Conservation (phyloP, 495 filamentous ascomycete genomes). For the Lentithecium fluviatile region DNA sequence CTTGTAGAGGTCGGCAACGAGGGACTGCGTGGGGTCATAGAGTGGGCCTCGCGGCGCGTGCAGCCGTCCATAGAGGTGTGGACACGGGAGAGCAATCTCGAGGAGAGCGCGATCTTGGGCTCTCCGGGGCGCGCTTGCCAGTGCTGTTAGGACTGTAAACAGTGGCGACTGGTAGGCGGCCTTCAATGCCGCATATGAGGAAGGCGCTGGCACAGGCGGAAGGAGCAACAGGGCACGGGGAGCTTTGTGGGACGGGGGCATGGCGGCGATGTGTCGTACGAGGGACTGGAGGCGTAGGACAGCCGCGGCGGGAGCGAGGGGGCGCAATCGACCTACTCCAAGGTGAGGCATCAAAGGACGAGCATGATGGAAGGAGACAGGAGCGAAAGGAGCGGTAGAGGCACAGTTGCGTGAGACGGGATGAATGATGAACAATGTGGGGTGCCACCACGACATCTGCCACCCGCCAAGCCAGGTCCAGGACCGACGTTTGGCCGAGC, state of each 20-base stretch:
- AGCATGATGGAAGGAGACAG: not conserved
- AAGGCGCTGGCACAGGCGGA: slow-evolving; percentile 54
- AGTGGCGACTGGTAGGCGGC: slow-evolving; percentile 60
- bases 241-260: slow-evolving; percentile 17
- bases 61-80: slow-evolving; percentile 49
- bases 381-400: not conserved
- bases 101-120: slow-evolving; percentile 42
- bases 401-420: too few species aligned
- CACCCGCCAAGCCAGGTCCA: too few species aligned
- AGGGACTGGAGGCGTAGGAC: slow-evolving; percentile 1
- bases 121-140: slow-evolving; percentile 40
- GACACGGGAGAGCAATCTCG: slow-evolving; percentile 55
- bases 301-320: not conserved
- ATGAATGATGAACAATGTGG: not conserved
- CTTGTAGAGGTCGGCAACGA: slow-evolving; percentile 75
- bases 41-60: slow-evolving; percentile 52
- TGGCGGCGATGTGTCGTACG: slow-evolving; percentile 19
- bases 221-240: slow-evolving; percentile 52
- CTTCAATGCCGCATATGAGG: slow-evolving; percentile 48
- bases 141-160: slow-evolving; percentile 47
- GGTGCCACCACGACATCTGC: not conserved
- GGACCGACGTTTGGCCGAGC: too few species aligned
- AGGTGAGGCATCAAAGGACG: not conserved
- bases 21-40: slow-evolving; percentile 62
- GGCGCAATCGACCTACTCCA: not conserved